Base-by-base conservation (phyloP, 192 early-diverging fungal species). In the Pecoramyces ruminantium region DNA sequence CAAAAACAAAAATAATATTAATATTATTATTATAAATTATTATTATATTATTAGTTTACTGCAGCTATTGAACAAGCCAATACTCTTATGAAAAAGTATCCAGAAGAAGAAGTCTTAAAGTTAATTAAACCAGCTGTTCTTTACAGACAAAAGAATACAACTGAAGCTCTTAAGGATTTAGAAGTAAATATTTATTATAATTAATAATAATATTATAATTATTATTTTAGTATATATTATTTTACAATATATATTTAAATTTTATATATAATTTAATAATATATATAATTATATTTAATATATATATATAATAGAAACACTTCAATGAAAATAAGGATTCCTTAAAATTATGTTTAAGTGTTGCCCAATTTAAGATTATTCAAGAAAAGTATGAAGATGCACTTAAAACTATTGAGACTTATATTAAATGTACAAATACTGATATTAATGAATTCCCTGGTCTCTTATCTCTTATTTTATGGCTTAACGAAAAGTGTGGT, bases 401-500 rank as follows among this genome's bases (percentile, higher is more conserved):
- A 1, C 84, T 93, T 28, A 82, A 79, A 29, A 86, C 86, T 28
- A 77, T 89, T n/a, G 80, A 87, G 27, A 78, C 78, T 4, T 90
- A 86, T 81, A 78, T 91, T 51, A 84, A 82, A 6, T 77, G 86
- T 4, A 83, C 84, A 4, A 82, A 83, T 28, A 81, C 86, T 29
- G 15, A 58, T 5, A 82, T 86, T 28, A 82, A 82, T 78, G 86
- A 92, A 77, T 86, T 86, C 40, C 92, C 93, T 12, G 92, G 85
- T 30, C 81, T 92, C 5, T 88, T 94, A n/a, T 91, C 93, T 0
- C 83, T 94, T 28, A 82, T 91, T 40, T 90, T 93, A 15, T 93
- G 92, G 92, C 81, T 94, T 38, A 91, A 93, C 84, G 90, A 90
- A 38, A 86, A 93, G 30, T 86, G 88, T 14, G 88, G 86, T n/a